phyloP scores from a whole-genome alignment of 1,284 basidiomycete genomes.

The Pascua sp. region DNA sequence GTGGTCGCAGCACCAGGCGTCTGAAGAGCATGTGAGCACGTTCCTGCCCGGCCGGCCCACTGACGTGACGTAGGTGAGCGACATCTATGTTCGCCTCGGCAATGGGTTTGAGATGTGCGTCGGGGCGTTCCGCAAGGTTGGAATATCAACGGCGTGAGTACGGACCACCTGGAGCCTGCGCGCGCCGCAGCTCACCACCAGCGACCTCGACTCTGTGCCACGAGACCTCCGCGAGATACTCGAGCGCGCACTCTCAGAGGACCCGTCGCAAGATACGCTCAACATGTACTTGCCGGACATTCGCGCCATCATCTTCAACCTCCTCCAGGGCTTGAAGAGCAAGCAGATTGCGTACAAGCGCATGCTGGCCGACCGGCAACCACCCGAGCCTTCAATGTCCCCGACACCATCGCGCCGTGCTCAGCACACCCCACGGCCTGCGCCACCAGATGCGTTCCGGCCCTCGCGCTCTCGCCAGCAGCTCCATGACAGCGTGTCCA shows the following conservation, averaged over 20 bases:
- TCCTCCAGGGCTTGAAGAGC: conserved; percentile 83
- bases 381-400: not conserved
- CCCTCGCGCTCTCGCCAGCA: conserved; percentile 28
- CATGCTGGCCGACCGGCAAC: conserved; percentile 27
- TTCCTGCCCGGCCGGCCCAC: not conserved
- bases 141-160: conserved; percentile 85
- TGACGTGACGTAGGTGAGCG: conserved; percentile 67
- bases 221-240: conserved; percentile 83
- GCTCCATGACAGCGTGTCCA: not conserved
- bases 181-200: conserved; percentile 43
- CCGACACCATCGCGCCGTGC: not conserved
- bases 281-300: conserved; percentile 88
- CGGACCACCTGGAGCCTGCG: not conserved
- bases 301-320: conserved; percentile 84
- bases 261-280: conserved; percentile 78
- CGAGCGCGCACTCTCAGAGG: conserved; percentile 85
- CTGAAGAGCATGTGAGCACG: conserved; percentile 58
- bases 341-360: conserved; percentile 76
- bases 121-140: conserved; percentile 76
- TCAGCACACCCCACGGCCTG: conserved; percentile 23
- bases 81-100: conserved; percentile 92
- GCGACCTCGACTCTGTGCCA: conserved; percentile 83
- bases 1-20: conserved; percentile 74
- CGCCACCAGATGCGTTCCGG: conserved; percentile 50
- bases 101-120: conserved; percentile 97